phyloP scores from a whole-genome alignment of 441 rosid genomes.

The Pelargonium citronellum region DNA sequence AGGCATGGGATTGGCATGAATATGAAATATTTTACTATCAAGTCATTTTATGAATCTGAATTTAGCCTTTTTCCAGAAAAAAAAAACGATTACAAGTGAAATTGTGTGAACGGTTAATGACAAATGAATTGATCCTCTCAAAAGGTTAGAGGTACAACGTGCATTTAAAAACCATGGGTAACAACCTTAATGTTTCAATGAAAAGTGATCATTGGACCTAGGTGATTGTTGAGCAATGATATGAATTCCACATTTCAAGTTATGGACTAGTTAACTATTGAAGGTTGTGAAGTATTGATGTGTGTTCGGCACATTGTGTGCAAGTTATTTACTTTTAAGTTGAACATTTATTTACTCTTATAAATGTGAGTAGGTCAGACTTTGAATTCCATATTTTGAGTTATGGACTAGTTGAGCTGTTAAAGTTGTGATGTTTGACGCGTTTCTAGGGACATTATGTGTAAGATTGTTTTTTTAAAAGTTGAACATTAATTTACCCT shows the following conservation, averaged over 20 bases:
- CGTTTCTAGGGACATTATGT: too few relatives aligned
- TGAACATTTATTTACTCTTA: neutral
- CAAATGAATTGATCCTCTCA: too few relatives aligned
- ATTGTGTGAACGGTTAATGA: neutral
- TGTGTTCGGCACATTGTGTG: neutral
- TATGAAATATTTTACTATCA: neutral
- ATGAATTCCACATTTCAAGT: too few relatives aligned
- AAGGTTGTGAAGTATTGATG: neutral
- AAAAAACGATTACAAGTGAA: neutral
- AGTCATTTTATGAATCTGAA: neutral
- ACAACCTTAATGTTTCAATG: too few relatives aligned
- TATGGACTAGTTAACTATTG: neutral
- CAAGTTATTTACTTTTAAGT: neutral
- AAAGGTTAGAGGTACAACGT: too few relatives aligned
- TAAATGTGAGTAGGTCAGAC: neutral
- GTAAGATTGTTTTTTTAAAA: too few relatives aligned
- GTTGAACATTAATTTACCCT: too few relatives aligned
- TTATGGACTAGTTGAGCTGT: too few relatives aligned
- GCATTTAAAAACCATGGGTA: too few relatives aligned
- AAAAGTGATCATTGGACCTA: neutral
- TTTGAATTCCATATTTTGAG: too few relatives aligned
- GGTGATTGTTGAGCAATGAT: neutral
- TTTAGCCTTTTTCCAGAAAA: neutral
- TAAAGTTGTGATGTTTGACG: too few relatives aligned
- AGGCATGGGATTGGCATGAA: neutral